Base-by-base conservation (phyloP, 2,329 filamentous ascomycete genomes). In the Pyrenophora tritici-repentis region DNA sequence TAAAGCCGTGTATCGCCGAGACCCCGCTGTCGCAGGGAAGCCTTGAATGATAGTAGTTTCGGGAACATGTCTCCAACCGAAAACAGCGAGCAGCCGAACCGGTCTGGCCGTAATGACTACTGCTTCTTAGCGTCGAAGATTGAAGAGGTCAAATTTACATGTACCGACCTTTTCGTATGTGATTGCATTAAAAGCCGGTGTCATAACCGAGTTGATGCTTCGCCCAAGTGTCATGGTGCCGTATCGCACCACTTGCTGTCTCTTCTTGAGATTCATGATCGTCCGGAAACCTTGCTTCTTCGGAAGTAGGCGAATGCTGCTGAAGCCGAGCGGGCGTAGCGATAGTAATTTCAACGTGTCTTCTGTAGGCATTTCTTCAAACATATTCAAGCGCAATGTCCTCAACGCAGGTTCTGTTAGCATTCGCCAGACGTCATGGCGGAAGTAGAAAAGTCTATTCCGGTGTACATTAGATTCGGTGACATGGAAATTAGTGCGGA, bases 401-500 rank as follows among this genome's bases (percentile, higher is more conserved):
- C 79, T 72, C 68, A 97, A 77, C 0, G 87, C 84, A 6, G 91
- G 89, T 61, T 92, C 86, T 1, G 87, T 85, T 29, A 97, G 73
- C 34, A 81, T 81, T 42, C 83, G 85, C 94, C 94, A 99, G 8
- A 94, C 80, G 72, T 99, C 94, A 59, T 99, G 94, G 3, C 93
- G 88, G 69, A 97, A 97, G 75, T 91, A 99, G 72, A 96, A 96
- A 1, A 97, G 76, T 22, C 86, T 85, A 63, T 94, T 91, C 13
- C 88, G 86, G 67, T 96, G 85, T 1, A 80, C 79, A 56, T 85
- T 91, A 0, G 91, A 94, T 71, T 99, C 94, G 0, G 94, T 99
- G 32, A 97, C 89, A 67, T 97, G 93, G 66, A 99, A 99, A 65
- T 94, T 92, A 56, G 84, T 86, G 29, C 90, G 85, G 40, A 97